Evolutionary conservation across 148 eudicot genomes (phyloP).

Genomic region (Nepenthes mirabilis): DNA sequence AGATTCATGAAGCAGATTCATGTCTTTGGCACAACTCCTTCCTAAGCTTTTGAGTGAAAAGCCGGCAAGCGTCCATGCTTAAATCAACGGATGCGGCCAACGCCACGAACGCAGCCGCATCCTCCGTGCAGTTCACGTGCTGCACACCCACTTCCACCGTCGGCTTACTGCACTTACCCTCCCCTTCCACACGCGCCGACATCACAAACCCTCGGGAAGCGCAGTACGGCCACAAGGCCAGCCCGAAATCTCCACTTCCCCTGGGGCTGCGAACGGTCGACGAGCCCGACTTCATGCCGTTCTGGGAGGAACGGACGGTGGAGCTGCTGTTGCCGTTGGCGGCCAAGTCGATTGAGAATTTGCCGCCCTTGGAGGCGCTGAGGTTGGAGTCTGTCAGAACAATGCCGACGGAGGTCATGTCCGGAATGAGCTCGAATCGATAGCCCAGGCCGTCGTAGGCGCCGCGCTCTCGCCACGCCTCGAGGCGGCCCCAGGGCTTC

Average conservation of each 20-base stretch:
- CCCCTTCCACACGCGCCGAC: slow-evolving; percentile 62
- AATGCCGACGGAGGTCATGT: slow-evolving; percentile 31
- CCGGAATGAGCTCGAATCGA: slow-evolving; percentile 58
- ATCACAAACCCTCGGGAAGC: slow-evolving; percentile 62
- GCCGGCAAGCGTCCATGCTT: slow-evolving; percentile 82
- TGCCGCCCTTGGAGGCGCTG: slow-evolving; percentile 54
- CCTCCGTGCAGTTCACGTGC: slow-evolving; percentile 88
- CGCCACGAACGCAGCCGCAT: slow-evolving; percentile 78
- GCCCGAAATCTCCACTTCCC: slow-evolving; percentile 43
- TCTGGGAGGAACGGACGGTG: slow-evolving; percentile 11
- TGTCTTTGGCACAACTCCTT: slow-evolving; percentile 58
- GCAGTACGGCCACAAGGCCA: slow-evolving; percentile 49
- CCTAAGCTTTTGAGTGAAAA: slow-evolving; percentile 78
- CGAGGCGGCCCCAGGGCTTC: slow-evolving; percentile 93
- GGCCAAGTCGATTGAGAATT: slow-evolving; percentile 47
- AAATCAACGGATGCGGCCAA: slow-evolving; percentile 76
- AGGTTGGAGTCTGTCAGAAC: slow-evolving; percentile 43
- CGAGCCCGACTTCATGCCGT: slow-evolving; percentile 4
- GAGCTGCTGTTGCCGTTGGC: not conserved
- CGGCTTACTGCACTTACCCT: slow-evolving; percentile 54
- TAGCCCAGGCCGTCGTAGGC: slow-evolving; percentile 41
- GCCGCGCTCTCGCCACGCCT: slow-evolving; percentile 85
- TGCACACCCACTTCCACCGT: slow-evolving; percentile 69
- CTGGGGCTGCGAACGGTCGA: slow-evolving; percentile 39
- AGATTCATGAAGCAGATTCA: slow-evolving; percentile 18